Evolutionary conservation across 1,284 basidiomycete genomes (phyloP).

Genomic region (Meira miltonrushii): DNA sequence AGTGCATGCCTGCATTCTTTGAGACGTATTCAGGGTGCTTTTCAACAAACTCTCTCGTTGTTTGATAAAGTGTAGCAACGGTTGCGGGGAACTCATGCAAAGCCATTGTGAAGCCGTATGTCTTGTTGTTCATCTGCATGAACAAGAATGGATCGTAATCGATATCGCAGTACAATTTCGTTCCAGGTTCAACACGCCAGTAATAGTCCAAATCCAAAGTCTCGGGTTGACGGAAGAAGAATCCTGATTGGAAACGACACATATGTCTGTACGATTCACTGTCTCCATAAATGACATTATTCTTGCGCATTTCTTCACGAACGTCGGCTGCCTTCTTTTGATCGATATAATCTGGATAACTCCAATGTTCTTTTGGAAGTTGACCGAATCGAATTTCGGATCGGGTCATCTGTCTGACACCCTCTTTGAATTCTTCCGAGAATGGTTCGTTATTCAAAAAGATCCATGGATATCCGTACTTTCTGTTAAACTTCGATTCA

Average conservation of each 20-base stretch:
- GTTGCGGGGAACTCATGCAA: slow-evolving; percentile 73
- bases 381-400: slow-evolving; percentile 63
- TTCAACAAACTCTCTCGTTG: slow-evolving; percentile 66
- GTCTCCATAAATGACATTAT: slow-evolving; percentile 83
- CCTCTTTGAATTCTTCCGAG: slow-evolving; percentile 52
- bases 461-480: slow-evolving; percentile 53
- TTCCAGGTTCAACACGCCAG: slow-evolving; percentile 77
- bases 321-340: slow-evolving; percentile 63
- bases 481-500: slow-evolving; percentile 47
- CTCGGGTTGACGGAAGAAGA: slow-evolving; percentile 55
- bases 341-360: slow-evolving; percentile 66
- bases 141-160: slow-evolving; percentile 77
- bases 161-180: slow-evolving; percentile 72
- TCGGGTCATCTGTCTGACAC: slow-evolving; percentile 41
- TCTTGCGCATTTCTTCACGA: slow-evolving; percentile 62
- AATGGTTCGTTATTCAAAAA: slow-evolving; percentile 54
- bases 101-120: slow-evolving; percentile 69
- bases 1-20: slow-evolving; percentile 67
- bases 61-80: slow-evolving; percentile 70
- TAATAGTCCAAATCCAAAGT: slow-evolving; percentile 80
- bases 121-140: slow-evolving; percentile 73
- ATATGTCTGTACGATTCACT: slow-evolving; percentile 58
- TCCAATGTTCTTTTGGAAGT: slow-evolving; percentile 76
- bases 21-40: slow-evolving; percentile 66
- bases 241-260: slow-evolving; percentile 89